Evolutionary conservation across 2,329 filamentous ascomycete genomes (phyloP).

Genomic region (Cordyceps tenuipes): DNA sequence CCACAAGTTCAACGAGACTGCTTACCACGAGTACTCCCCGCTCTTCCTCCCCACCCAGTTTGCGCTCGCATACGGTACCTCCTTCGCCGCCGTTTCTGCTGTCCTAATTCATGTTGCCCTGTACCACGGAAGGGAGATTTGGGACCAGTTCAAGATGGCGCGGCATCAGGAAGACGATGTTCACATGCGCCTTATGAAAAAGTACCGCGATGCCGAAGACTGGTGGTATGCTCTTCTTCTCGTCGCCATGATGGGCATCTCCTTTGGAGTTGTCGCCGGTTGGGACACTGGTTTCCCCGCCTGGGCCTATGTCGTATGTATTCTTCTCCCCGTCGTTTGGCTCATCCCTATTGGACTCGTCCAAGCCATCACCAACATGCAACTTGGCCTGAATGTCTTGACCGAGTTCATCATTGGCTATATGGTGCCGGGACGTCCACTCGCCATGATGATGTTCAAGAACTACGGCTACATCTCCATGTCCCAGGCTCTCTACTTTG

Average conservation of each 20-base stretch:
- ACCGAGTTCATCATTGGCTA: conserved; percentile 69
- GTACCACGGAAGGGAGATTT: conserved; percentile 48
- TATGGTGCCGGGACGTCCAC: conserved; percentile 60
- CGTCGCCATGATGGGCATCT: conserved; percentile 43
- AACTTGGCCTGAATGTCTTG: conserved; percentile 60
- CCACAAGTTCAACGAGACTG: conserved; percentile 49
- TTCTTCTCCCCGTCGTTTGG: conserved; percentile 49
- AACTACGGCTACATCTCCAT: conserved; percentile 64
- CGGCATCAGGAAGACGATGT: conserved; percentile 50
- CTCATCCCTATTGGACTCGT: conserved; percentile 53
- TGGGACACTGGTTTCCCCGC: conserved; percentile 51
- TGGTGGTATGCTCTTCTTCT: conserved; percentile 51
- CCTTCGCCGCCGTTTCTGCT: conserved; percentile 58
- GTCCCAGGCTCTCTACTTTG: conserved; percentile 56
- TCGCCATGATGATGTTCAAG: conserved; percentile 74
- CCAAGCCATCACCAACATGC: conserved; percentile 53
- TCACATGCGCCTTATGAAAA: conserved; percentile 54
- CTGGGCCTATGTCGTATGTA: conserved; percentile 50
- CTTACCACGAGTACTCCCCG: conserved; percentile 57
- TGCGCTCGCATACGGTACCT: conserved; percentile 51
- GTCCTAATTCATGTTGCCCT: conserved; percentile 48
- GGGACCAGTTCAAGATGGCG: conserved; percentile 45
- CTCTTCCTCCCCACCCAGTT: conserved; percentile 57
- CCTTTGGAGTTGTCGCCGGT: conserved; percentile 44
- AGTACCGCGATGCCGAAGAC: conserved; percentile 50